Evolutionary conservation across 2,329 filamentous ascomycete genomes (phyloP), one percentile per base, ranked within the genome.

Genomic region (Penicillium capsulatum): DNA sequence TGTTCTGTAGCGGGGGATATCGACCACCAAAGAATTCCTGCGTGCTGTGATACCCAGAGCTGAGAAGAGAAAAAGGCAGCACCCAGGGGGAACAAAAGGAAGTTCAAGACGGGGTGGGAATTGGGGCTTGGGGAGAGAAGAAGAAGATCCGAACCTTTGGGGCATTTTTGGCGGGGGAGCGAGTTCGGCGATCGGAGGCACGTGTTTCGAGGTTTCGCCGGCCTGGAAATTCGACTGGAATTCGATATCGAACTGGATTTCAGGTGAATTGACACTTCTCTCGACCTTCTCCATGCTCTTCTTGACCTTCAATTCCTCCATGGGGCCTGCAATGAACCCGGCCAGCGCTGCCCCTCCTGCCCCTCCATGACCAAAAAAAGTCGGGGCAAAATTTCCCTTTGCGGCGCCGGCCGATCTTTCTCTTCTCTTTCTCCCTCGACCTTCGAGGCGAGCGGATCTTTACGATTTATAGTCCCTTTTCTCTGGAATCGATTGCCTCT

Each of bases 121-220:
- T 36, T 35, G 31, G 40, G 34, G 36, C 43, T 48, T 42, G 37
- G 36, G 33, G 31, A 38, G 40, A 34, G 36, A 40, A 31, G 31
- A n/a, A 41, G 38, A 47, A 27, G 31, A 15, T 31, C 37, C 31
- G 26, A 14, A 45, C 19, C 11, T 41, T 48, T 42, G 36, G 37
- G 32, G 36, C 20, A 17, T 10, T 27, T 35, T 49, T 52, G 45
- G 44, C 47, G 49, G 53, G 51, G 50, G 38, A 22, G 19, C 5
- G 9, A 22, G 19, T 5, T 55, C 56, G 53, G 50, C 48, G 41
- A 51, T 59, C 56, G 56, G 57, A 58, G 45, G 51, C 55, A 58
- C 58, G 55, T 57, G 58, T 52, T 52, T 40, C 47, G 36, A 17
- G 40, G 10, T 11, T 11, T 28, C 26, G 11, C 6, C 11, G 6